Conservation (phyloP, 2,329 filamentous ascomycete genomes). For the Amauroascus niger region DNA sequence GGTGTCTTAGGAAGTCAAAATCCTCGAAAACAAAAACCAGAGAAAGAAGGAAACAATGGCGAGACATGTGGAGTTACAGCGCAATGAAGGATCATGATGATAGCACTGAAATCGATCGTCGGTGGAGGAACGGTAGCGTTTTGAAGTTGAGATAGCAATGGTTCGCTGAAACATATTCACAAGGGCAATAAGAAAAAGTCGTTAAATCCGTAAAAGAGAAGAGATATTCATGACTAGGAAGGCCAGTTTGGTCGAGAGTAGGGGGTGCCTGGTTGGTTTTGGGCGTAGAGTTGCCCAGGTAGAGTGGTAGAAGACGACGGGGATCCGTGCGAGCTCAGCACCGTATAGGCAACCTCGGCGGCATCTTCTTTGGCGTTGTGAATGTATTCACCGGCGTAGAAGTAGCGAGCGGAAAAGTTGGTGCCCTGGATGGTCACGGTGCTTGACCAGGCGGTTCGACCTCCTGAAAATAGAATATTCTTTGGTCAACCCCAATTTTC, state of each 20-base stretch:
- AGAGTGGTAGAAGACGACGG: slow-evolving; percentile 12
- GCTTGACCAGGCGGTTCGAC: slow-evolving; percentile 84
- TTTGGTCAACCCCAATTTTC: slow-evolving; percentile 1
- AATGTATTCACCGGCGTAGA: slow-evolving; percentile 83
- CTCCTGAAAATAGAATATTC: slow-evolving; percentile 17
- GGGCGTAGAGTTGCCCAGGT: slow-evolving; percentile 17
- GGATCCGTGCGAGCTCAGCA: slow-evolving; percentile 25
- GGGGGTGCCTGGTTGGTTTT: not conserved
- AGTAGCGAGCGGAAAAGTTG: slow-evolving; percentile 64
- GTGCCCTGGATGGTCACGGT: slow-evolving; percentile 61
- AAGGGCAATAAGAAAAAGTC: not conserved
- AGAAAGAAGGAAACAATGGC: not conserved
- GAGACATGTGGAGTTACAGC: not conserved
- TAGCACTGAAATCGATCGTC: not conserved
- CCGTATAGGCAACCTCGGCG: slow-evolving; percentile 60
- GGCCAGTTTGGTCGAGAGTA: not conserved
- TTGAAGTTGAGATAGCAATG: not conserved
- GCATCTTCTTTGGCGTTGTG: slow-evolving; percentile 85
- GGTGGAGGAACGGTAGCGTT: not conserved
- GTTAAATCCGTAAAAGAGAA: not conserved
- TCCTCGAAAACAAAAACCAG: not conserved
- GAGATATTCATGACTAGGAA: not conserved
- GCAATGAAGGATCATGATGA: not conserved
- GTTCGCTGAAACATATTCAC: not conserved
- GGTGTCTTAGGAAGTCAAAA: not conserved